Percentiles rank a stretch among this genome's conserved stretches.
phyloP scores from a whole-genome alignment of 2,329 filamentous ascomycete species.

The Colletotrichum navitas region DNA sequence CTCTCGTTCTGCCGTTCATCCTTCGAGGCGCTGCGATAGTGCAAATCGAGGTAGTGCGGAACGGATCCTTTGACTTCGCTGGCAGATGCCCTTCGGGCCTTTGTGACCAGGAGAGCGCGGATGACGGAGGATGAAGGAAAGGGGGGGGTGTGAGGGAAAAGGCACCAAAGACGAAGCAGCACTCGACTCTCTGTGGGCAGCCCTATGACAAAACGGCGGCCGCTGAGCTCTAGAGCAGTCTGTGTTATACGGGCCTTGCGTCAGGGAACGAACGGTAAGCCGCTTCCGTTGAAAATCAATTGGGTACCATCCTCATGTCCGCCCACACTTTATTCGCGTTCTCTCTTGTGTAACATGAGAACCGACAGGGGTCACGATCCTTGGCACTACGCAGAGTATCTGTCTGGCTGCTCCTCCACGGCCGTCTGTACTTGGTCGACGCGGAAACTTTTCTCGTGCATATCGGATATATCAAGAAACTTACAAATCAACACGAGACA shows the following conservation, averaged over 20 bases:
- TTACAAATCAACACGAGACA: conserved; percentile 14
- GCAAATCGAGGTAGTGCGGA: neutral
- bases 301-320: neutral
- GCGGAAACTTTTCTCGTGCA: neutral
- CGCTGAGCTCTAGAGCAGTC: neutral
- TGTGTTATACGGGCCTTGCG: neutral
- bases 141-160: neutral
- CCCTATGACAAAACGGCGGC: conserved; percentile 11
- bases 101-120: neutral
- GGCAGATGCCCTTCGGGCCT: neutral
- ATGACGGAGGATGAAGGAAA: neutral
- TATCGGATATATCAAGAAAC: conserved; percentile 14
- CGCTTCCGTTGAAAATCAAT: neutral
- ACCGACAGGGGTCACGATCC: conserved; percentile 10
- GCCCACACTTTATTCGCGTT: neutral
- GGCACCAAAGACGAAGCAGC: neutral
- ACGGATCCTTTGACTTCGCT: neutral
- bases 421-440: neutral
- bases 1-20: neutral
- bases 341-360: conserved; percentile 14
- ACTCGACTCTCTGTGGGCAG: neutral
- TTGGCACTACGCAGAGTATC: neutral
- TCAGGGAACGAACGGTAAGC: neutral
- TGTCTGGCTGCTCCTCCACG: neutral
- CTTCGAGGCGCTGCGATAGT: neutral